Base-by-base conservation (phyloP, 73 alveolate species). In the Symbiodinium pilosum region DNA sequence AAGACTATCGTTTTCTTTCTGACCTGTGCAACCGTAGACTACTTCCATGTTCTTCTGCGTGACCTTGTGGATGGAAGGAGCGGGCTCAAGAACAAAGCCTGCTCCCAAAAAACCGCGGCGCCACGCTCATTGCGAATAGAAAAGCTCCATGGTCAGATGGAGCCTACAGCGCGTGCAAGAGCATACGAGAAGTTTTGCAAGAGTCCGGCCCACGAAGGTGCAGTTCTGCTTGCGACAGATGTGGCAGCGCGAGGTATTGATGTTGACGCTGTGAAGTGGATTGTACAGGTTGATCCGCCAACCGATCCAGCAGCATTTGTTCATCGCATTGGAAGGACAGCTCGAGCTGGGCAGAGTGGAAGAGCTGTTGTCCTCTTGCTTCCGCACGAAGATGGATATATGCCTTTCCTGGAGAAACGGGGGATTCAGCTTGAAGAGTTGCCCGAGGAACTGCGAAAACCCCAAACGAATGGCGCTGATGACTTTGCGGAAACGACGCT, bases 191-290 rank as follows among this genome's bases (percentile, higher is more conserved):
- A 99, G 94, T 99, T 99, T 77, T 89, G 99, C 83, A 98, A 99
- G 69, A 99, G 99, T 86, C 99, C 99, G 9, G 69, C 94, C 85
- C 81, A 99, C 5, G 99, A 99, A 43, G 99, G 99, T 41, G 99
- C 99, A 34, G 99, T 99, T 11, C 95, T 99, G 95, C 99, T 99
- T 71, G 99, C 99, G 51, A 99, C 99, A 7, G 99, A 99, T 99
- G 99, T 99, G 64, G 99, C 99, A 24, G 99, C 99, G 18, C 99
- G 99, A 93, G 99, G 99, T 71, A 99, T 99, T 40, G 99, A 99
- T 92, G 99, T 99, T 44, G 99, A 99, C 1, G 99, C 99, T 64
- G 99, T 99, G 34, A 99, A 99, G 94, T 99, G 99, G 99, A 99
- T 99, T 93, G 93, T 99, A 38, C 99, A 99, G 95, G 87, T 89